A percentile compares a stretch with the other conserved stretches of the same genome.
These are phyloP conservation scores for Neurospora discreta DNA, from an alignment of 495 filamentous ascomycete species.

Conservation along the genomic window DNA sequence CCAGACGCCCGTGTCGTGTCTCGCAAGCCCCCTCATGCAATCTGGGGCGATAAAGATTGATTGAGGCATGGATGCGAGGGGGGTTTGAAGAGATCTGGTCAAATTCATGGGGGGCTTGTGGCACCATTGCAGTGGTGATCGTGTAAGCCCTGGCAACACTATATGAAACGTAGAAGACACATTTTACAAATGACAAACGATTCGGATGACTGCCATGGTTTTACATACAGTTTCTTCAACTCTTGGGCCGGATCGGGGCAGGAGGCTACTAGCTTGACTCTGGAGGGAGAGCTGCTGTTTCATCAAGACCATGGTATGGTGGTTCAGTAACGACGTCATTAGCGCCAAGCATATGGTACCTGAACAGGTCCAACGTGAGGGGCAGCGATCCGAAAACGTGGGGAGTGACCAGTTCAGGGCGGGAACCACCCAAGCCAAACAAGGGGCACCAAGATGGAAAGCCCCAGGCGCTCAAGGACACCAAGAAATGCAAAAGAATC, in stretches of 20 bases:
- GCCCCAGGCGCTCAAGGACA: too few species aligned
- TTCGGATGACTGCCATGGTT: neutral
- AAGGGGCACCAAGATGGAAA: too few species aligned
- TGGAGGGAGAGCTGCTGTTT: neutral
- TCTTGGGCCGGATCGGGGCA: too few species aligned
- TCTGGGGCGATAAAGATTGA: too few species aligned
- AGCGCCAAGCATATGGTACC: neutral
- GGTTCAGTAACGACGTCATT: neutral
- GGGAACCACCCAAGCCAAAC: neutral
- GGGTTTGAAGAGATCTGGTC: too few species aligned
- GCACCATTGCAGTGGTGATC: too few species aligned
- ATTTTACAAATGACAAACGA: neutral
- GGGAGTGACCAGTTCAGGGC: neutral
- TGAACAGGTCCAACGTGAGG: neutral
- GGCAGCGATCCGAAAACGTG: neutral
- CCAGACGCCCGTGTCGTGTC: too few species aligned
- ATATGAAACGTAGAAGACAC: neutral
- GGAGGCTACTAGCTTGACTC: too few species aligned
- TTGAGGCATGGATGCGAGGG: too few species aligned
- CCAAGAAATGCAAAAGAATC: neutral
- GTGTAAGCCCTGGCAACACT: too few species aligned
- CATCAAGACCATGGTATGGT: neutral
- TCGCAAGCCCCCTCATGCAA: too few species aligned
- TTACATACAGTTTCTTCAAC: neutral
- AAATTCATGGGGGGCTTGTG: too few species aligned